A percentile compares a stretch with the other conserved stretches of the same genome.
Evolutionary conservation across 2,329 filamentous ascomycete genomes (phyloP).

Genomic region (Didymella keratinophila): DNA sequence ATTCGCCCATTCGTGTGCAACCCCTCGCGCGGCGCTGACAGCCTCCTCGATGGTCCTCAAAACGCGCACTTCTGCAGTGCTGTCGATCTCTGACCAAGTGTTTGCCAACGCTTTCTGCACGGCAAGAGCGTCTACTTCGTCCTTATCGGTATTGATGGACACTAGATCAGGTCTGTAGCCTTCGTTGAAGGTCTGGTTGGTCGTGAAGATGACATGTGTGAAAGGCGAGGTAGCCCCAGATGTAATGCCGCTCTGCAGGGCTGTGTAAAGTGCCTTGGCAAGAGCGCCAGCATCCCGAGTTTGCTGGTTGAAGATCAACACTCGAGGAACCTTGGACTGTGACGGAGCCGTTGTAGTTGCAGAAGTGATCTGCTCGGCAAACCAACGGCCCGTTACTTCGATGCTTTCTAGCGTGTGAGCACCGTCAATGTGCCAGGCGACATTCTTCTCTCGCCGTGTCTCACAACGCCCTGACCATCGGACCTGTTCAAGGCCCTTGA

Average conservation of each 20-base stretch:
- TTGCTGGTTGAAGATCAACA: slow-evolving; percentile 92
- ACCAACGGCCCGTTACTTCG: slow-evolving; percentile 78
- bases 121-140: slow-evolving; percentile 64
- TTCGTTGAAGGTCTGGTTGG: slow-evolving; percentile 72
- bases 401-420: slow-evolving; percentile 89
- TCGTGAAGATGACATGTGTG: slow-evolving; percentile 78
- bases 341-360: slow-evolving; percentile 44
- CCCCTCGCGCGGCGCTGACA: slow-evolving; percentile 63
- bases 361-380: slow-evolving; percentile 58
- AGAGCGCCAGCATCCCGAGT: slow-evolving; percentile 76
- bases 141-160: slow-evolving; percentile 66
- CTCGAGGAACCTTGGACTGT: slow-evolving; percentile 51
- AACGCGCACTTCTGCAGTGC: slow-evolving; percentile 61
- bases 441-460: slow-evolving; percentile 60
- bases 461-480: slow-evolving; percentile 81
- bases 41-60: slow-evolving; percentile 74
- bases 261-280: slow-evolving; percentile 68
- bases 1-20: slow-evolving; percentile 44
- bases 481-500: slow-evolving; percentile 70
- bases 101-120: slow-evolving; percentile 74
- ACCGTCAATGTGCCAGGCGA: slow-evolving; percentile 84
- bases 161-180: slow-evolving; percentile 71
- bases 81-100: slow-evolving; percentile 60
- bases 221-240: slow-evolving; percentile 60
- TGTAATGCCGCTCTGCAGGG: slow-evolving; percentile 53